Percentiles rank a stretch among this genome's conserved stretches.
Evolutionary conservation across 768 basidiomycete species (phyloP).

Genomic region (Suillus plorans): DNA sequence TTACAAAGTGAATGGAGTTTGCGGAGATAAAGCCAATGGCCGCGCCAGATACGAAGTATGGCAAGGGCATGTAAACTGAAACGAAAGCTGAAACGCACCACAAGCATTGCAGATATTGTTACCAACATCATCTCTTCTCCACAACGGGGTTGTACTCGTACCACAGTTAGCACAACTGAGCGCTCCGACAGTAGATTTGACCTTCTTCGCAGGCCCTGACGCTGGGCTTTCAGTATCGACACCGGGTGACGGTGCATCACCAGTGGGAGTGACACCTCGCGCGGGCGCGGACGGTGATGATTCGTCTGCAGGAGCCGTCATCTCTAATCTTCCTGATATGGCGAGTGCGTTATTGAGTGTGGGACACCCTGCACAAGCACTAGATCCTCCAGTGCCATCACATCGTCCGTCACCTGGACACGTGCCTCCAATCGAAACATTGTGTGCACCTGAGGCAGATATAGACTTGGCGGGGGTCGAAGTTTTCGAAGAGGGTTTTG

Average conservation of each 20-base stretch:
- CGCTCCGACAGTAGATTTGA: conserved; percentile 58
- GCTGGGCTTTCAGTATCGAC: conserved; percentile 29
- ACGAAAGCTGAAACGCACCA: conserved; percentile 54
- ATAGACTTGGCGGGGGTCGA: conserved; percentile 27
- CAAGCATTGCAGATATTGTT: conserved; percentile 96
- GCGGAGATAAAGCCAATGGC: conserved; percentile 7
- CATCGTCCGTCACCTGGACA: conserved; percentile 98
- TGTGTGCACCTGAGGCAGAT: conserved; percentile 32
- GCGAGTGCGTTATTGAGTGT: conserved; percentile 87
- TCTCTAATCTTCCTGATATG: conserved; percentile 41
- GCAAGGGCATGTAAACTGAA: conserved; percentile 22
- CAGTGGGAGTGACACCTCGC: conserved; percentile 28
- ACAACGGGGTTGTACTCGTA: conserved; percentile 86
- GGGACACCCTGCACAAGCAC: conserved; percentile 92
- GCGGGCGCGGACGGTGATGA: conserved; percentile 15
- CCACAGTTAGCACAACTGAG: conserved; percentile 86
- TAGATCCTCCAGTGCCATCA: conserved; percentile 94
- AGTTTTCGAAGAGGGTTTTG: conserved; percentile 25
- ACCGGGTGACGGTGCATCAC: conserved; percentile 35
- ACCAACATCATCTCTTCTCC: conserved; percentile 87
- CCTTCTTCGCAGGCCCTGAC: conserved; percentile 29
- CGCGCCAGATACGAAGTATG: conserved; percentile 13
- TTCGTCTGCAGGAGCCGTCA: conserved; percentile 29
- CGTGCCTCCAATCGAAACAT: conserved; percentile 52
- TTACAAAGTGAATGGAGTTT: conserved; percentile 18